Percentiles rank a stretch among this genome's conserved stretches.
Conservation (phyloP, 352 stramenopile species). For the Blastocystis sp. region DNA sequence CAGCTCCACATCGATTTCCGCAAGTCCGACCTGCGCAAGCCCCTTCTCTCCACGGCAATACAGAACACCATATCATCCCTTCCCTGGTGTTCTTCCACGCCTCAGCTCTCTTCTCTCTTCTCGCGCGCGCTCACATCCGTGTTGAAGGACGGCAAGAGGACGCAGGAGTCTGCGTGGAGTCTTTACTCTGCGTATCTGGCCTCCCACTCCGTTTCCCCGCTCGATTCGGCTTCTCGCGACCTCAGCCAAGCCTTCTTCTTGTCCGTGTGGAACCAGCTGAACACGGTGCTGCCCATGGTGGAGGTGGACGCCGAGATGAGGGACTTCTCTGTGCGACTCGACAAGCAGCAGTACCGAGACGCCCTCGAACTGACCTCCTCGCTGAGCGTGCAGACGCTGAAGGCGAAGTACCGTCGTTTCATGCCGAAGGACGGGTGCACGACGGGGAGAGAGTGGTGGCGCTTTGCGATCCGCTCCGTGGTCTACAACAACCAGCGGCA, state of each 20-base stretch:
- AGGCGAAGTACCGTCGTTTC: slow-evolving; percentile 46
- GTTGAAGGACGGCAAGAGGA: not conserved
- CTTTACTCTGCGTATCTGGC: not conserved
- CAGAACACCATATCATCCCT: not conserved
- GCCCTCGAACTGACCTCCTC: slow-evolving; percentile 19
- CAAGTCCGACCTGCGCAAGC: not conserved
- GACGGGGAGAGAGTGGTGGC: slow-evolving; percentile 39
- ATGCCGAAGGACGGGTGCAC: not conserved
- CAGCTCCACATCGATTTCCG: slow-evolving; percentile 37
- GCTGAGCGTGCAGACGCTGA: slow-evolving; percentile 47
- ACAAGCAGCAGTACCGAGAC: slow-evolving; percentile 68
- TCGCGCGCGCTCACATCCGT: not conserved
- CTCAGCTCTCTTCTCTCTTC: not conserved
- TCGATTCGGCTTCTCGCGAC: not conserved
- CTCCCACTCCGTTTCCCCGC: not conserved
- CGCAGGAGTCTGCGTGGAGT: not conserved
- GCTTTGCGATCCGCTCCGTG: slow-evolving; percentile 34
- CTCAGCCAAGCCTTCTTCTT: not conserved
- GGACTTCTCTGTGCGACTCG: slow-evolving; percentile 14
- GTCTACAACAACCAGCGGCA: slow-evolving; percentile 42
- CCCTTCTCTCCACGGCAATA: slow-evolving; percentile 5
- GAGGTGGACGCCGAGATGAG: slow-evolving; percentile 41
- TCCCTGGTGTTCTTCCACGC: not conserved
- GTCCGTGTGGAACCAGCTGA: slow-evolving; percentile 16
- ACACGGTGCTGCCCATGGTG: slow-evolving; percentile 23